Evolutionary conservation across 306 rosid genomes (phyloP).

Genomic region (Quercus parvula): DNA sequence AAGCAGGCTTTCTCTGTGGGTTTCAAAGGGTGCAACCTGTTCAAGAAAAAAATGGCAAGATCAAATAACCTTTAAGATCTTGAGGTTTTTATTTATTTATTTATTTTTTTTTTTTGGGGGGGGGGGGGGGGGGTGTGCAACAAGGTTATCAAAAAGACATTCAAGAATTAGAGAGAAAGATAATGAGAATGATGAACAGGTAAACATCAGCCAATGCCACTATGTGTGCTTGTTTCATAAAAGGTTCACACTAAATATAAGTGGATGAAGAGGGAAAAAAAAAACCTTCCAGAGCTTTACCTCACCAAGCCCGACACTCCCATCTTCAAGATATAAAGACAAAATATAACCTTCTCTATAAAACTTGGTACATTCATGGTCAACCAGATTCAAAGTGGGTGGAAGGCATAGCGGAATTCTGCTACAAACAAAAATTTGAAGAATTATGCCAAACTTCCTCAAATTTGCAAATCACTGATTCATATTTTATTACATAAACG

Average conservation of each 20-base stretch:
- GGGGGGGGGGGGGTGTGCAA: background rate
- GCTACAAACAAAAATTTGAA: slow-evolving; percentile 23
- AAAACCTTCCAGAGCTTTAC: slow-evolving; percentile 42
- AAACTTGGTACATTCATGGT: slow-evolving; percentile 34
- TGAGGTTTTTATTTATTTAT: background rate
- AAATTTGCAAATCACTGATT: background rate
- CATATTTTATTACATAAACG: background rate
- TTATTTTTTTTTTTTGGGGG: background rate
- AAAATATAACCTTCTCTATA: slow-evolving; percentile 81
- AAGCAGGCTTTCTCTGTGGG: slow-evolving; percentile 58
- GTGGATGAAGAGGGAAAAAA: background rate
- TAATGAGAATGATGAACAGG: background rate
- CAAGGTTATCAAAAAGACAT: background rate
- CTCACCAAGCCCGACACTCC: slow-evolving; percentile 89
- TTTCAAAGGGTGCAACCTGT: slow-evolving; percentile 86
- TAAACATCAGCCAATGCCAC: background rate
- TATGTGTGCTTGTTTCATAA: background rate
- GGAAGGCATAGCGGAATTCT: slow-evolving; percentile 75
- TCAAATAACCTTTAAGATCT: slow-evolving; percentile 5
- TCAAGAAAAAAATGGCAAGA: slow-evolving; percentile 17
- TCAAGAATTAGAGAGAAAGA: background rate
- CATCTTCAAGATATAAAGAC: slow-evolving; percentile 80
- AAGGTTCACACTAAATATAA: background rate
- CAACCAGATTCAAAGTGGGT: slow-evolving; percentile 46
- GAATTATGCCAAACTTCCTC: background rate